Evolutionary conservation across 768 basidiomycete species (phyloP).

Genomic region (Rhodotorula diobovata): DNA sequence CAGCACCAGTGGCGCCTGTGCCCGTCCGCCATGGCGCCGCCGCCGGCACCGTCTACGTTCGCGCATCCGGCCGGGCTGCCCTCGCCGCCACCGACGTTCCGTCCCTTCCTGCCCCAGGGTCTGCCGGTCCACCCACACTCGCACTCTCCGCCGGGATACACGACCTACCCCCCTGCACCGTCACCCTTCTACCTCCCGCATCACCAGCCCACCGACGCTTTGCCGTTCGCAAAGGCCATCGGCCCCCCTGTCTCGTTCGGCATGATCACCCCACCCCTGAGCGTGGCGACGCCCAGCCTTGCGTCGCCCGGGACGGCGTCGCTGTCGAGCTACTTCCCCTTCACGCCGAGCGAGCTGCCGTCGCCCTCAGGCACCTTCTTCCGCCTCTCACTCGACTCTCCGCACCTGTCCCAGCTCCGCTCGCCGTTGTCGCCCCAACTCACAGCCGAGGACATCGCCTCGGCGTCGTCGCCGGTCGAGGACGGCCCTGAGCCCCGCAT

Average conservation of each 20-base stretch:
- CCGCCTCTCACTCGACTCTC: conserved; percentile 26
- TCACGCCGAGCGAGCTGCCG: not conserved
- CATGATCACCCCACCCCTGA: not conserved
- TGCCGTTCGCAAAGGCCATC: not conserved
- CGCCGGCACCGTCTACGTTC: not conserved
- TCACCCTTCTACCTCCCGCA: not conserved
- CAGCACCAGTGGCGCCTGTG: conserved; percentile 17
- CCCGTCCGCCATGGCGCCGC: too few species aligned
- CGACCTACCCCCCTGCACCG: not conserved
- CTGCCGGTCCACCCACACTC: not conserved
- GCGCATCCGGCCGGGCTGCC: not conserved
- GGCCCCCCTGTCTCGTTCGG: not conserved
- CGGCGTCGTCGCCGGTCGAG: not conserved
- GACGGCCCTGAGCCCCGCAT: conserved; percentile 1
- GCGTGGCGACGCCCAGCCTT: not conserved
- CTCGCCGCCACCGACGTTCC: not conserved
- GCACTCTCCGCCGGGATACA: not conserved
- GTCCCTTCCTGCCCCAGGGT: not conserved
- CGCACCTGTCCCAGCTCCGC: not conserved
- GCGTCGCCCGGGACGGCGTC: conserved; percentile 9
- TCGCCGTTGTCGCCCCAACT: too few species aligned
- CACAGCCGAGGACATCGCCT: not conserved
- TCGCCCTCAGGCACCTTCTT: conserved; percentile 15
- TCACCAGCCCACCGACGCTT: not conserved
- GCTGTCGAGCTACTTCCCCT: conserved; percentile 2